A percentile compares a stretch with the other conserved stretches of the same genome.
phyloP scores from a whole-genome alignment of 2,329 filamentous ascomycete species.

The Alternaria sp. region DNA sequence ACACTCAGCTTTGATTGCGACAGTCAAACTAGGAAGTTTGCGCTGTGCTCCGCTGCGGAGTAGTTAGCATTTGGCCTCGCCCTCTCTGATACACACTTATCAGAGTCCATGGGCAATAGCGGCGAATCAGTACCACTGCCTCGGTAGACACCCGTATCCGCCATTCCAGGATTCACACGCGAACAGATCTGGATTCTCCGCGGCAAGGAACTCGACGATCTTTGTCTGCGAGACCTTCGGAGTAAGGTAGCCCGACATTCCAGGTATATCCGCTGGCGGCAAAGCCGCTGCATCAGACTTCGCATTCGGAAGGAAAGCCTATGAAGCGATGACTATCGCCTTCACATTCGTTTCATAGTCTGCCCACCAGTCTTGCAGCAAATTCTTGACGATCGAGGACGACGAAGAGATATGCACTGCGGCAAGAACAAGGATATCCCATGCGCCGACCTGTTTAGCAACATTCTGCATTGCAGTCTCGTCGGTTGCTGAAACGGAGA shows the following conservation, averaged over 20 bases:
- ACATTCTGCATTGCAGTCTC: constrained; percentile 15
- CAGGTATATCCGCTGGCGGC: neutral
- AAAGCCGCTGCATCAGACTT: neutral
- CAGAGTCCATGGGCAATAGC: neutral
- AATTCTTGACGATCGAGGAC: constrained; percentile 6
- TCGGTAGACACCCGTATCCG: neutral
- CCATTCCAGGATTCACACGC: neutral
- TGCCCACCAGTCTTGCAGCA: constrained; percentile 24
- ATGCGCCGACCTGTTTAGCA: constrained; percentile 17
- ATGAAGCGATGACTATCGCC: constrained; percentile 14
- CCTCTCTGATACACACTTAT: neutral
- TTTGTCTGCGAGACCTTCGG: neutral
- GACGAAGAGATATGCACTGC: constrained; percentile 20
- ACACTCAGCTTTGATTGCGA: constrained; percentile 20
- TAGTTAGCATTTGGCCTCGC: constrained; percentile 7
- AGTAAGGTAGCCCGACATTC: neutral
- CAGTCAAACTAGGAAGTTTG: constrained; percentile 36
- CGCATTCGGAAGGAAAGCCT: neutral
- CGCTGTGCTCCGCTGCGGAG: constrained; percentile 2
- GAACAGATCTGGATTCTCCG: neutral
- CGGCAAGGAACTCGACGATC: neutral
- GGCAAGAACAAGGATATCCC: constrained; percentile 30
- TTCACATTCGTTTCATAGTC: constrained; percentile 31
- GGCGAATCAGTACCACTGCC: neutral
- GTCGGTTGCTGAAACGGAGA: constrained; percentile 23